phyloP scores from a whole-genome alignment of 441 rosid genomes.

The Hypseocharis bilobata region DNA sequence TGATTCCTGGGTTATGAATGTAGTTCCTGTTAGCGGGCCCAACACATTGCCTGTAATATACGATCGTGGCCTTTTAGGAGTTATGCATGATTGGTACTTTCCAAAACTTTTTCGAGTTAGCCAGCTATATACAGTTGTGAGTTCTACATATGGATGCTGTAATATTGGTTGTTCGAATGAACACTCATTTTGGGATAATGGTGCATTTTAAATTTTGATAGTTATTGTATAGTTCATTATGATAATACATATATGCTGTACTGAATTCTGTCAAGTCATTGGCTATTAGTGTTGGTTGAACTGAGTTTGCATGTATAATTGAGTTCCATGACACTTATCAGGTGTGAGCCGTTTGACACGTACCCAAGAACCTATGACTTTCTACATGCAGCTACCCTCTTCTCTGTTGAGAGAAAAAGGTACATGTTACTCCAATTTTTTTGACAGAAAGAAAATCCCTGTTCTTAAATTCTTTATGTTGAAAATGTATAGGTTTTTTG shows the following conservation, averaged over 20 bases:
- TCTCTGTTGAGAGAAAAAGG: conserved; percentile 83
- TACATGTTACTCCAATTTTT: conserved; percentile 19
- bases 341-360: conserved; percentile 96
- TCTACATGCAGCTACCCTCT: conserved; percentile 75
- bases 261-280: no score
- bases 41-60: conserved; percentile 89
- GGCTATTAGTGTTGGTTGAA: conserved; percentile 10
- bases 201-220: neutral
- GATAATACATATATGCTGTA: no score
- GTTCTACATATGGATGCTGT: conserved; percentile 6
- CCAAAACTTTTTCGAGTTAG: conserved; percentile 14
- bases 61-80: conserved; percentile 91
- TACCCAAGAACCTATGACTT: conserved; percentile 92
- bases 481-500: neutral
- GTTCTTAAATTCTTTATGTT: neutral
- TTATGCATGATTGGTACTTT: conserved; percentile 87
- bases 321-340: conserved; percentile 26
- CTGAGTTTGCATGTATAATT: neutral
- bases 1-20: conserved; percentile 87
- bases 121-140: neutral
- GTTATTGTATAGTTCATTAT: no score
- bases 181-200: neutral
- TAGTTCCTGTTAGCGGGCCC: conserved; percentile 79
- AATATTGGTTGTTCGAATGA: neutral
- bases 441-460: neutral